A percentile compares a stretch with the other conserved stretches of the same genome.
phyloP scores from a whole-genome alignment of 352 stramenopile genomes.

The Phytophthora sansomeana region DNA sequence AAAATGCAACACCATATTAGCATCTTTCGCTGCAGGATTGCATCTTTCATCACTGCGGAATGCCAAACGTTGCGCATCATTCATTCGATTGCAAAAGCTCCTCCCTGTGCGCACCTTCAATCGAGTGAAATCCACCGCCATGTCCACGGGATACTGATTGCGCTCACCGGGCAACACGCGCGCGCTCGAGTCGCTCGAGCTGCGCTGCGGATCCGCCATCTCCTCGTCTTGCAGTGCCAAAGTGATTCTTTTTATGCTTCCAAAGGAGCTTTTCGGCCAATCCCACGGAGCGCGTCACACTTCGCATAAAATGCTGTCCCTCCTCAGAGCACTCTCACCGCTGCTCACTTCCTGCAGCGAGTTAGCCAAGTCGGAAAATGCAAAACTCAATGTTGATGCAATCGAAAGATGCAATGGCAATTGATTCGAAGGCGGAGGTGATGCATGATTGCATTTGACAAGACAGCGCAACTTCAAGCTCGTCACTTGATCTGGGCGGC shows the following conservation, averaged over 20 bases:
- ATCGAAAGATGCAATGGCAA: too few relatives aligned
- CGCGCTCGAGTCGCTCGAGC: conserved; percentile 10
- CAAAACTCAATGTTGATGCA: too few relatives aligned
- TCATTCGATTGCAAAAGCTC: not conserved
- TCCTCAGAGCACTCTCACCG: not conserved
- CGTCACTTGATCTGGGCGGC: not conserved
- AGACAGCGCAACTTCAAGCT: conserved; percentile 19
- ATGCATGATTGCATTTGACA: not conserved
- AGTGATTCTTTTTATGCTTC: conserved; percentile 32
- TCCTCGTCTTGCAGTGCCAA: conserved; percentile 14
- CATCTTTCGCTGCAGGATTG: not conserved
- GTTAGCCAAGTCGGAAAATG: too few relatives aligned
- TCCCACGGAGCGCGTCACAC: conserved; percentile 7
- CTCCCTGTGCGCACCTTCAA: conserved; percentile 50
- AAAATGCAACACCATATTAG: conserved; percentile 22
- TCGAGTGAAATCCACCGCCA: conserved; percentile 77
- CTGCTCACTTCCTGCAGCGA: not conserved
- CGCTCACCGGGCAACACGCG: conserved; percentile 35
- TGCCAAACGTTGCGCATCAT: not conserved
- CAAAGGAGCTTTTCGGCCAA: conserved; percentile 26
- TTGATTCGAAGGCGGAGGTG: not conserved
- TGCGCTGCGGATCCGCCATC: conserved; percentile 40
- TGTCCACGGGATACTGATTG: conserved; percentile 64
- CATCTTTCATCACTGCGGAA: not conserved
- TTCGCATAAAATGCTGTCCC: conserved; percentile 10